These are phyloP conservation scores for Sporisorium reilianum DNA, from an alignment of 1,284 basidiomycete species.

Conservation along the genomic window DNA sequence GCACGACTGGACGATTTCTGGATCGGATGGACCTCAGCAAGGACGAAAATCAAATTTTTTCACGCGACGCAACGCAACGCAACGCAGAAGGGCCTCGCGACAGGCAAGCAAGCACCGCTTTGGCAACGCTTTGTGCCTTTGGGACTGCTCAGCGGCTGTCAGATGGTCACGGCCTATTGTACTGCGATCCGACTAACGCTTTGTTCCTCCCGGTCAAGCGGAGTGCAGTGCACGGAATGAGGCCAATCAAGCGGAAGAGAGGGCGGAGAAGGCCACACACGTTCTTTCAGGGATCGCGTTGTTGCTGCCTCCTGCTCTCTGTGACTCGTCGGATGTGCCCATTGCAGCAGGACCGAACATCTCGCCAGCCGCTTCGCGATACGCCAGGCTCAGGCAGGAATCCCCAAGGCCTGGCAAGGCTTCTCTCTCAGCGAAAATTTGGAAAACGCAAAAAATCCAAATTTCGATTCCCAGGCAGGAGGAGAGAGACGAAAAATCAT, in stretches of 20 bases:
- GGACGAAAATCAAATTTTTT: constrained; percentile 11
- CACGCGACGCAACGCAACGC: too few species aligned
- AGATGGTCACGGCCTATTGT: neutral
- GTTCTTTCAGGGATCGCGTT: neutral
- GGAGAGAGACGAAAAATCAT: neutral
- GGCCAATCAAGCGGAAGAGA: neutral
- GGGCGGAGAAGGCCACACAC: neutral
- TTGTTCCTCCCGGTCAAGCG: neutral
- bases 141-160: neutral
- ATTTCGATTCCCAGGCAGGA: neutral
- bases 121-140: neutral
- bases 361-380: neutral
- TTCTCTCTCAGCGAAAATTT: neutral
- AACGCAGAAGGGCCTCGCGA: too few species aligned
- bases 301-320: neutral
- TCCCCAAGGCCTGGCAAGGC: neutral
- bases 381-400: neutral
- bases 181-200: neutral
- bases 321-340: neutral
- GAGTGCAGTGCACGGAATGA: neutral
- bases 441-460: neutral
- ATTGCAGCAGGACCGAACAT: neutral
- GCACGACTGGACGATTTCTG: neutral
- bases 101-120: neutral
- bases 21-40: neutral